Base-by-base conservation (phyloP, 2,329 filamentous ascomycete species). In the Xylaria sp. region DNA sequence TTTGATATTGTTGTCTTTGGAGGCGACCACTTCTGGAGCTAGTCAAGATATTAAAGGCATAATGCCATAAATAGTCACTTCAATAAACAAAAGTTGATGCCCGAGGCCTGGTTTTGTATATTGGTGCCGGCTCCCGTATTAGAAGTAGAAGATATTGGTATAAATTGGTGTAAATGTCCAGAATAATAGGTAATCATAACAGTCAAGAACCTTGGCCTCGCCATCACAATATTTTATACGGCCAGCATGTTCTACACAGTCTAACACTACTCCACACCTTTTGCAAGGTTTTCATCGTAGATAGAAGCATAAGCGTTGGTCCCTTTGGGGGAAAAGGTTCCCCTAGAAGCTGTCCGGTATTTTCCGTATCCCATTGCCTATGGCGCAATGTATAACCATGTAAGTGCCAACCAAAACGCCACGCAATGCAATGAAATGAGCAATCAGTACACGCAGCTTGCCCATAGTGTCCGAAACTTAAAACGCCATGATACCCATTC, bases 1-100 rank as follows among this genome's bases (percentile, higher is more conserved):
- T 90, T 89, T 79, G 93, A 93, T 73, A 92, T 94, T 79, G 92
- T 94, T 70, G 91, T 95, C 67, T 93, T 95, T 80, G 91, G 82
- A 61, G 92, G 92, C 77, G 93, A 97, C 84, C 92, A 96, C 81
- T 93, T 23, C 23, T 23, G 23, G 90, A 97, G 84, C 83, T 97
- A 67, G 85, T 88, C 79, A 89, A 88, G 80, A 81, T 94, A 59
- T 84, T 96, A 75, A 85, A 86, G 80, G 80, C 67, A 63, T 76
- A 68, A 61, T 31, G n/a, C 26, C 13, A n/a, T 40, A 26, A 53
- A 59, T 10, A 15, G 26, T 20, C 31, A 36, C 17, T 26, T 4
- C 1, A 23, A 58, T 13, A 38, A 66, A 38, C 1, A 57, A 49
- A 62, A 57, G 11, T 51, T 15, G 42, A 46, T 23, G 17, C 40